Evolutionary conservation across 2,329 filamentous ascomycete genomes (phyloP).

Genomic region (Elsinoe ampelina): DNA sequence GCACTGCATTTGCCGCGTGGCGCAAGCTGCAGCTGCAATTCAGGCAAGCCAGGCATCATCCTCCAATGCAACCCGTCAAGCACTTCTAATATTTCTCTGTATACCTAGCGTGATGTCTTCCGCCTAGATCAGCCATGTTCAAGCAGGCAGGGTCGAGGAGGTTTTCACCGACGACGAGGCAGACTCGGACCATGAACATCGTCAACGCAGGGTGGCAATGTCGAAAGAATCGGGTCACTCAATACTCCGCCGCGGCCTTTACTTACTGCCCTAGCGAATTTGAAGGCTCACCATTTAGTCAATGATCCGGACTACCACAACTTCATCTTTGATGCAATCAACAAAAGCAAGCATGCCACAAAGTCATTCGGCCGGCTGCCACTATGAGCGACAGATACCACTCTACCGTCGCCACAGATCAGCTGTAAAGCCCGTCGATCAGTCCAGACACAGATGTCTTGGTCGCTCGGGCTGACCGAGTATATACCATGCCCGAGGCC

Average conservation of each 20-base stretch:
- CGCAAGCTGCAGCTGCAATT: neutral
- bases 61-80: too few species aligned
- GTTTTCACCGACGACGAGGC: neutral
- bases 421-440: neutral
- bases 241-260: neutral
- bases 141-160: neutral
- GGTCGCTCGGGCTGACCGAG: neutral
- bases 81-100: too few species aligned
- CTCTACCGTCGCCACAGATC: neutral
- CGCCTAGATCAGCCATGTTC: neutral
- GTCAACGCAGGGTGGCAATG: neutral
- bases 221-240: neutral
- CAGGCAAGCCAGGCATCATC: neutral
- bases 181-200: neutral
- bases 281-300: neutral
- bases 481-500: conserved; percentile 19
- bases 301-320: neutral
- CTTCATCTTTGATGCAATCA: neutral
- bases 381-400: neutral
- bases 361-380: neutral
- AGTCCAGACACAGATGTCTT: too few species aligned
- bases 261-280: neutral
- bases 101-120: too few species aligned
- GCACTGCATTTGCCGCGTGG: neutral
- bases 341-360: neutral